A percentile compares a stretch with the other conserved stretches of the same genome.
phyloP scores from a whole-genome alignment of 805 yeast species.

The Cyberlindnera galapagoensis region DNA sequence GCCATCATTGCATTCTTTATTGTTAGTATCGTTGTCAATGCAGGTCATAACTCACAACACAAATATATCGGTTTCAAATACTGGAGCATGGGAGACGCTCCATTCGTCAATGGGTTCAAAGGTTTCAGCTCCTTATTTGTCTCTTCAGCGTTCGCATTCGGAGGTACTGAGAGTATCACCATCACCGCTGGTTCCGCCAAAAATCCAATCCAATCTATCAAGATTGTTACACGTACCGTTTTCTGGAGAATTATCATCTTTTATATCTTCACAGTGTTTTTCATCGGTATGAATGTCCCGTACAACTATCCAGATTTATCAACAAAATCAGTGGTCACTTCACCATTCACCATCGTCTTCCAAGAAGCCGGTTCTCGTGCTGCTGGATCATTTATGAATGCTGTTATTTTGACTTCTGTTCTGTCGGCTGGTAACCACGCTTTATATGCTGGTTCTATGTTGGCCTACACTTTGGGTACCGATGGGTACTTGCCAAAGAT shows the following conservation, averaged over 20 bases:
- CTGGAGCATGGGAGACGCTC: slow-evolving; percentile 51
- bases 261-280: slow-evolving; percentile 39
- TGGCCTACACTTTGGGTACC: slow-evolving; percentile 44
- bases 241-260: slow-evolving; percentile 48
- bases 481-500: slow-evolving; percentile 45
- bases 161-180: slow-evolving; percentile 53
- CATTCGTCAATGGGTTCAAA: slow-evolving; percentile 42
- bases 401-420: slow-evolving; percentile 53
- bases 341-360: slow-evolving; percentile 62
- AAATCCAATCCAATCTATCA: slow-evolving; percentile 47
- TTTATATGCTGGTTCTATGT: slow-evolving; percentile 48
- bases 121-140: slow-evolving; percentile 46
- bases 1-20: slow-evolving; percentile 53
- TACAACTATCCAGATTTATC: slow-evolving; percentile 42
- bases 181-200: slow-evolving; percentile 52
- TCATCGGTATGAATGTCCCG: slow-evolving; percentile 51
- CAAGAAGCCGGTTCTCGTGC: slow-evolving; percentile 56
- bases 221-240: slow-evolving; percentile 48
- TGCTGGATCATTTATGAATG: slow-evolving; percentile 56
- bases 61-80: slow-evolving; percentile 46
- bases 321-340: slow-evolving; percentile 50
- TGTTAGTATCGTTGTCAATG: slow-evolving; percentile 40
- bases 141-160: slow-evolving; percentile 52
- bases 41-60: slow-evolving; percentile 35
- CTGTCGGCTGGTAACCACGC: slow-evolving; percentile 41